Conservation (phyloP, 345 rosid species). For the Salix arbutifolia region DNA sequence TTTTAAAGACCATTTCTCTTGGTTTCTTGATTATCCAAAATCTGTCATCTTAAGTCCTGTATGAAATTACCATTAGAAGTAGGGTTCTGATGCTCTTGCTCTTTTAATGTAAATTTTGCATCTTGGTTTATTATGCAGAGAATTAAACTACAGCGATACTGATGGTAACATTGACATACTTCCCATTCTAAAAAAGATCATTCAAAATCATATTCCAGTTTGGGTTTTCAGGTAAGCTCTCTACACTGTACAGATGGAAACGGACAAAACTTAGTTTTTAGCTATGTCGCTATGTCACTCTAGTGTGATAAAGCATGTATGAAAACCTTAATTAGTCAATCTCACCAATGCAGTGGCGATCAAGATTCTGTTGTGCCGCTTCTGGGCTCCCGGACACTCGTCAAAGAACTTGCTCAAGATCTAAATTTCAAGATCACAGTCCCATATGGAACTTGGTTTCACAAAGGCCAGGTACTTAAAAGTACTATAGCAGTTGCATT, state of each 20-base stretch:
- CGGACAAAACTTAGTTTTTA: background rate
- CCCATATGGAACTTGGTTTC: slow-evolving; percentile 84
- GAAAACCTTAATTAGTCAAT: background rate
- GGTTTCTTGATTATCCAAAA: background rate
- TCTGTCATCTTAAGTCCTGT: background rate
- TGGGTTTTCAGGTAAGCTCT: slow-evolving; percentile 75
- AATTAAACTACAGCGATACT: slow-evolving; percentile 44
- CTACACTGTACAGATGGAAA: background rate
- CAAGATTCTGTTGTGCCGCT: slow-evolving; percentile 86
- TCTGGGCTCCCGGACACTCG: slow-evolving; percentile 68
- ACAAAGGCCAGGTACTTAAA: slow-evolving; percentile 73
- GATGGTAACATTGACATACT: slow-evolving; percentile 66
- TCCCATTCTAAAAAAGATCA: slow-evolving; percentile 68
- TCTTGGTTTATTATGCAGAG: slow-evolving; percentile 35
- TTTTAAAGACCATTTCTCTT: background rate
- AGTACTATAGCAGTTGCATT: background rate
- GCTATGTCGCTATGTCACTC: background rate
- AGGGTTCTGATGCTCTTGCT: background rate
- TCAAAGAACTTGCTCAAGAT: slow-evolving; percentile 70
- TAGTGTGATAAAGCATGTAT: background rate
- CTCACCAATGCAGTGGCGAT: slow-evolving; percentile 52
- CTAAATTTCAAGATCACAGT: slow-evolving; percentile 56
- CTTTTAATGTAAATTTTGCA: background rate
- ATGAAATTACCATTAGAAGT: background rate
- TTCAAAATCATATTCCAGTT: slow-evolving; percentile 52